These are phyloP conservation scores for Fusarium setosum DNA, from an alignment of 2,329 filamentous ascomycete species.

Conservation along the genomic window DNA sequence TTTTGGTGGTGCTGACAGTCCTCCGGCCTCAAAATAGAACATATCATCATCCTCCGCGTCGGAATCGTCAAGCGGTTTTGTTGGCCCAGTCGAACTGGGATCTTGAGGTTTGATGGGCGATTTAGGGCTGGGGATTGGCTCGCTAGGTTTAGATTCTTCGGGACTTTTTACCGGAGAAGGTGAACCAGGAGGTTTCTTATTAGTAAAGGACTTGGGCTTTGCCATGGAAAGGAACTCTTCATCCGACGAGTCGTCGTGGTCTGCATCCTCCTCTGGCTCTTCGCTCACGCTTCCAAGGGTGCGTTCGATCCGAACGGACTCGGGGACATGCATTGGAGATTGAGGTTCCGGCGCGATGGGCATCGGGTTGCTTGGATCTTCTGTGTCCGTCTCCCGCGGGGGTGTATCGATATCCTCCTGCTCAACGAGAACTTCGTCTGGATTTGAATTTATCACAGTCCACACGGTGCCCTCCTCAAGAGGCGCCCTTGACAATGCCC, in stretches of 20 bases:
- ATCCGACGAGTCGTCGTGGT: slow-evolving; percentile 51
- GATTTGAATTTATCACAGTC: slow-evolving; percentile 58
- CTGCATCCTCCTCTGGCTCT: slow-evolving; percentile 38
- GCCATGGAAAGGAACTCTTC: slow-evolving; percentile 56
- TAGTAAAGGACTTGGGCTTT: slow-evolving; percentile 46
- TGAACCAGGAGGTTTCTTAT: slow-evolving; percentile 39
- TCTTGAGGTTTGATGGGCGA: slow-evolving; percentile 12
- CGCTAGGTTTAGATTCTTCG: slow-evolving; percentile 6
- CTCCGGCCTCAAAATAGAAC: slow-evolving; percentile 58
- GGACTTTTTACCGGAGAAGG: slow-evolving; percentile 25
- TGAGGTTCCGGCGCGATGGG: slow-evolving; percentile 33
- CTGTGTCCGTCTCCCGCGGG: slow-evolving; percentile 1
- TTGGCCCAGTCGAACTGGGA: background rate
- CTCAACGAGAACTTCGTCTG: slow-evolving; percentile 40
- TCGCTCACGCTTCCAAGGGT: slow-evolving; percentile 42
- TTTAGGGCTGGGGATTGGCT: slow-evolving; percentile 4
- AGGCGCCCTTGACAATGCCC: slow-evolving; percentile 62
- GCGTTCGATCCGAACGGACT: slow-evolving; percentile 30
- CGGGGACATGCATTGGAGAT: slow-evolving; percentile 20
- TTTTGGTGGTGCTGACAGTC: slow-evolving; percentile 46
- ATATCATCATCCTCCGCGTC: slow-evolving; percentile 52
- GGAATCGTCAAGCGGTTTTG: slow-evolving; percentile 3
- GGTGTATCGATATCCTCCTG: slow-evolving; percentile 26
- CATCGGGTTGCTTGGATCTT: slow-evolving; percentile 10
- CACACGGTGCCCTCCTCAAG: slow-evolving; percentile 63